A percentile compares a stretch with the other conserved stretches of the same genome.
These are phyloP conservation scores for Jacaranda copaia DNA, from an alignment of 257 asterid species.

Conservation along the genomic window DNA sequence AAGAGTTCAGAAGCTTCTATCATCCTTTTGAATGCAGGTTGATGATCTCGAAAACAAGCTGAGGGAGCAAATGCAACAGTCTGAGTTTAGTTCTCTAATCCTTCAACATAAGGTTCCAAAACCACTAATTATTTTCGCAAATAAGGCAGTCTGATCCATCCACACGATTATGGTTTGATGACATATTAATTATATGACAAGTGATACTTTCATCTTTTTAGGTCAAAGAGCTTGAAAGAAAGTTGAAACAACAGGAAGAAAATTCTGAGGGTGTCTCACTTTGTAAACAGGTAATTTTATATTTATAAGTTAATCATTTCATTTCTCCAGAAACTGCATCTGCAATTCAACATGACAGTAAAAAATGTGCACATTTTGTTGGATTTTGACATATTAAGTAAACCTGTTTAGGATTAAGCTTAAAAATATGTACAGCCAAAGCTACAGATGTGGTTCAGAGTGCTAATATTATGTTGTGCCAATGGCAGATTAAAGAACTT, in stretches of 20 bases:
- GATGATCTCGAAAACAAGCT: constrained; percentile 79
- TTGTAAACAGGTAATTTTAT: constrained; percentile 57
- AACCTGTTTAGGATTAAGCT: too few relatives aligned
- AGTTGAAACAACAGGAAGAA: constrained; percentile 57
- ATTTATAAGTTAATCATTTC: not conserved
- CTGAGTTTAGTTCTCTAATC: constrained; percentile 55
- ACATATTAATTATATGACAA: not conserved
- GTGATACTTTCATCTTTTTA: constrained; percentile 38
- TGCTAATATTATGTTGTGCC: constrained; percentile 7
- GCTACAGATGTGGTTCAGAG: not conserved
- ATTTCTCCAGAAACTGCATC: not conserved
- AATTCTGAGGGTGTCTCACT: constrained; percentile 53
- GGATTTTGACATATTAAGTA: not conserved
- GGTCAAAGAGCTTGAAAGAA: constrained; percentile 74
- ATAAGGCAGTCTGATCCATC: not conserved
- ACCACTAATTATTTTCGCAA: constrained; percentile 8
- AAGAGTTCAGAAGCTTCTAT: not conserved
- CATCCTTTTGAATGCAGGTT: constrained; percentile 55
- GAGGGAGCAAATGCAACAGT: constrained; percentile 63
- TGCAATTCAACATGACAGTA: not conserved
- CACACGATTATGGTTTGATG: not conserved
- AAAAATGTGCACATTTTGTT: not conserved
- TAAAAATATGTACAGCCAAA: too few relatives aligned
- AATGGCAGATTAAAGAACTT: constrained; percentile 73
- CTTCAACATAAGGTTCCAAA: constrained; percentile 74